phyloP scores from a whole-genome alignment of 2,329 filamentous ascomycete species.

The Cercospora brassicicola region DNA sequence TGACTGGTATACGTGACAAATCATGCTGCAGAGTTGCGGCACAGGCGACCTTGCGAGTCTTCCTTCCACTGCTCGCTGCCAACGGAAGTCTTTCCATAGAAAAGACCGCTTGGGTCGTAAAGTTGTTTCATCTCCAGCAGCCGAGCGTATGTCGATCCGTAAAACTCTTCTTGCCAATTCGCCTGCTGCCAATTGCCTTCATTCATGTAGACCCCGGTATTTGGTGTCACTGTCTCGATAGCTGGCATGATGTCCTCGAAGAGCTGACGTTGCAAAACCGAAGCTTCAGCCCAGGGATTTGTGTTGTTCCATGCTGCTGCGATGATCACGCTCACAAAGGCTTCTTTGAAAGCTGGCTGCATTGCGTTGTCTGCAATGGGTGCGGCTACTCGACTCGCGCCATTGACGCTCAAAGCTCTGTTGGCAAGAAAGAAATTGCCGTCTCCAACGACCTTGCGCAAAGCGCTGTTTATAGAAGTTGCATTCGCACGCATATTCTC shows the following conservation, averaged over 20 bases:
- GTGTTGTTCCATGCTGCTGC: slow-evolving; percentile 43
- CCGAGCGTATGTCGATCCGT: slow-evolving; percentile 30
- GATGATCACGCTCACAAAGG: slow-evolving; percentile 41
- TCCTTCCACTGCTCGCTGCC: slow-evolving; percentile 42
- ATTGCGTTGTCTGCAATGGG: slow-evolving; percentile 40
- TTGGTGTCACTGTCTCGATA: slow-evolving; percentile 43
- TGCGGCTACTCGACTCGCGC: neutral
- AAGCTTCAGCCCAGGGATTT: slow-evolving; percentile 34
- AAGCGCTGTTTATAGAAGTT: neutral
- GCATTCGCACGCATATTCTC: neutral
- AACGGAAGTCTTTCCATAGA: slow-evolving; percentile 45
- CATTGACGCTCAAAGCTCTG: neutral
- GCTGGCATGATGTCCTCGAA: slow-evolving; percentile 40
- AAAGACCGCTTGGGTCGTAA: slow-evolving; percentile 46
- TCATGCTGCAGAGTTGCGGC: slow-evolving; percentile 2
- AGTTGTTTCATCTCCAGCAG: slow-evolving; percentile 41
- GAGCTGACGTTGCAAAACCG: neutral
- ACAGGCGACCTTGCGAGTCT: slow-evolving; percentile 26
- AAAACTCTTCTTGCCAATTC: slow-evolving; percentile 46
- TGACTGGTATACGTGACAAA: neutral
- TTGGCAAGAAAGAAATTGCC: slow-evolving; percentile 15
- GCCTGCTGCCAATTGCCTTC: slow-evolving; percentile 46
- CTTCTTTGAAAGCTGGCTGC: slow-evolving; percentile 43
- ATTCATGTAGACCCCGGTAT: slow-evolving; percentile 46
- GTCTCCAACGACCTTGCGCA: slow-evolving; percentile 34